Evolutionary conservation across 805 yeast genomes (phyloP), one percentile per base, ranked within the genome.

Genomic region (Nematodospora valgi): DNA sequence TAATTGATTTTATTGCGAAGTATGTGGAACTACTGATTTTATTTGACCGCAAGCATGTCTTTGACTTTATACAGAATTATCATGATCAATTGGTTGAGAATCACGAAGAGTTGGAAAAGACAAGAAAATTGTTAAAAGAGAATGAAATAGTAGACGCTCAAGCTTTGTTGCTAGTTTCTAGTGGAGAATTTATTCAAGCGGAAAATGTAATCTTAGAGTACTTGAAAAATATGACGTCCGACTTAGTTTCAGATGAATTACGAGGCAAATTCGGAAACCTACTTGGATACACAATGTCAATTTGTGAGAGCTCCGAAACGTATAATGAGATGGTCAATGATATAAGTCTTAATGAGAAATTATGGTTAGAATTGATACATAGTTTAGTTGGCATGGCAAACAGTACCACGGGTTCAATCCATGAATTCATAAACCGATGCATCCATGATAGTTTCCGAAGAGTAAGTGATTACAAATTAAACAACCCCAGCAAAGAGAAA

Each of bases 361-460:
- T 56, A 38, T 64, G 70, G 70, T 38, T 52, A 18, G 37, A 41
- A 2, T 40, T 64, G 12, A 54, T 64, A 8, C 51, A 55, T 15
- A 35, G 25, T 4, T 44, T 61, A 2, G 51, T 62, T 7, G 32
- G 33, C 6, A 37, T 52, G 43, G 45, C 62, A 3, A 40, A 34
- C n/a, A 9, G 16, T 9, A 18, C n/a, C 3, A 19, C 17, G 18
- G 22, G 6, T 6, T 18, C 10, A 20, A 19, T 30, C 14, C 33
- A 32, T 12, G 38, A 34, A 11, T 43, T 37, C 26, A 37, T 58
- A 28, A 59, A 65, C 37, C 42, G 44, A 31, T 53, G 59, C 20
- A 54, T 62, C 10, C 61, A 64, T 37, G 45, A 47, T 19, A 44
- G 64, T 37, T 66, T 66, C 48, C 46, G 63, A 26, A 45, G 39